Base-by-base conservation (phyloP, 108 stramenopile genomes). In the Ochromonas danica region DNA sequence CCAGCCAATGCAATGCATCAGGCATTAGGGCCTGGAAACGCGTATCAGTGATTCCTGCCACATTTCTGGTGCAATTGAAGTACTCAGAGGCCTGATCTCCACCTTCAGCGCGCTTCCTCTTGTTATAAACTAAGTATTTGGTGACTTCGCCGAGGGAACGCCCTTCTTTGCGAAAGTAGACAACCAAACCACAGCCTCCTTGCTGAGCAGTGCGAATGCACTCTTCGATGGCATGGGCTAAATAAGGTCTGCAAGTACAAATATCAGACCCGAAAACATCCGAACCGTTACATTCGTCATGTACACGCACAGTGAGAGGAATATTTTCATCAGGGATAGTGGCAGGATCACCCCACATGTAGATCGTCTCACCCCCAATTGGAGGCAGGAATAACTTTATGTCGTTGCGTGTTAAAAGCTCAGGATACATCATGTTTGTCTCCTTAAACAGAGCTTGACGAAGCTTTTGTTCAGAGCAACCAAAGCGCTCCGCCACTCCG, bases 401-500 rank as follows among this genome's bases (percentile, higher is more conserved):
- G 79, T 99, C 98, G 14, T 94, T 94, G 2, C 98, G 89, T 0
- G 98, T 97, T 71, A 99, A 94, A 36, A 95, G 87, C 84, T 99
- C 98, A 22, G 98, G 98, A 84, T 97, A 99, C 96, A 99, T 99
- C 61, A 92, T 96, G 83, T 97, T 97, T 51, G 96, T 97, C 94
- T 97, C 96, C 42, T 90, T 90, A 85, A 99, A 99, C 71, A 99
- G 94, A 30, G 91, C 88, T 79, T 95, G 92, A 39, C 98, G 91
- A 43, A 99, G 84, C 67, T 87, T 79, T 0, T 84, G 57, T 87
- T 99, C 98, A 0, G 94, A 91, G 43, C 93, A 93, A 62, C 92
- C 93, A 81, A 99, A 99, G 57, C 98, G 92, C 40, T 94, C 87
- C 30, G 98, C 96, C 74, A 99, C 91, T 82, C 95, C 98, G 1